Evolutionary conservation across 2,329 filamentous ascomycete genomes (phyloP), one percentile per base, ranked within the genome.

Genomic region (Teratosphaeria destructans): DNA sequence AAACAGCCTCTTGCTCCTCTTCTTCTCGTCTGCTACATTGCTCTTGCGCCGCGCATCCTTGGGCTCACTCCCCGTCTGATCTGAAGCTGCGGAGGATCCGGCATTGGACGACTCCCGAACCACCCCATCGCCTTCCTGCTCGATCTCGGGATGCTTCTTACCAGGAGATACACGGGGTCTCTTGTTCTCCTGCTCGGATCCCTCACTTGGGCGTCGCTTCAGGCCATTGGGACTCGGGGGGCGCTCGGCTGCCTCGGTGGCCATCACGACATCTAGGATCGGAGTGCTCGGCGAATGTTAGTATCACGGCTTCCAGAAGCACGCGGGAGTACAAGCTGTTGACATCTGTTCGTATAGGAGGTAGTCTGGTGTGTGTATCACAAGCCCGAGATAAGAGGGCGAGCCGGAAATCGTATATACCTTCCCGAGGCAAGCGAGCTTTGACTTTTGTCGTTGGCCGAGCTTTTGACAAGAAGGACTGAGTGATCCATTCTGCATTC

Each of bases 1-100:
- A 71, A 96, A 96, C 62, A 97, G 79, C 57, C 93, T 83, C 73
- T 89, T 87, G 26, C 89, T 89, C 43, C 93, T 87, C 71, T 89
- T 90, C 73, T 86, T 90, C 71, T 97, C 93, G 68, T 95, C 88
- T 60, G 64, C 56, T 6, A 65, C 62, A 47, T 60, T 63, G 35
- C 61, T 64, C 62, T 64, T 70, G 47, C 64, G 62, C 10, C 65
- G 63, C 60, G 60, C 37, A 34, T 54, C 19, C 27, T 56, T 52
- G 26, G 32, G 29, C 23, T 37, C 34, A 32, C 4, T 26, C 16
- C 16, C 19, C 16, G 8, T 49, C 43, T 19, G 43, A 19, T 49
- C 19, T 23, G n/a, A 49, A 49, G 35, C 37, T 32, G 35, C 23
- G 2, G 27, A 29, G 23, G 23, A 27, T 16, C 14, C 37, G 3